These are phyloP conservation scores for Penicillium cataractarum DNA, from an alignment of 495 filamentous ascomycete species.

Conservation along the genomic window DNA sequence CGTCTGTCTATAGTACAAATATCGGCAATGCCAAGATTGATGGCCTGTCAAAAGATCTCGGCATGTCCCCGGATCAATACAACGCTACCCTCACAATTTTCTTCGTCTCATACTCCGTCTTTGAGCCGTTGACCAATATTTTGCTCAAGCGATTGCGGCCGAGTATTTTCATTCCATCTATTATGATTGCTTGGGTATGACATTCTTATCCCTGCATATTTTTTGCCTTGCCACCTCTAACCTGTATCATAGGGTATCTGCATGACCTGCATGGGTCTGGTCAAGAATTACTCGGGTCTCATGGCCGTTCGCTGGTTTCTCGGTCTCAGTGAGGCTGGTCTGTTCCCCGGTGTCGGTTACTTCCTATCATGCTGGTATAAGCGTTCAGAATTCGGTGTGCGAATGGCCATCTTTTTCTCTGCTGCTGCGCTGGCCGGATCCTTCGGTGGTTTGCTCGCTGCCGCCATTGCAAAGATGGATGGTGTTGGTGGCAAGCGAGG, in stretches of 20 bases:
- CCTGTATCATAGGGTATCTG: conserved; percentile 63
- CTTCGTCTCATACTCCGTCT: conserved; percentile 87
- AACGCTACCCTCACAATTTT: conserved; percentile 82
- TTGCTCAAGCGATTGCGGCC: conserved; percentile 76
- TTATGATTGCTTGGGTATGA: conserved; percentile 60
- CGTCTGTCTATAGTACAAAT: conserved; percentile 55
- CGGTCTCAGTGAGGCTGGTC: conserved; percentile 79
- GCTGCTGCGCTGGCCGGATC: conserved; percentile 83
- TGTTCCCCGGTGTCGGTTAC: conserved; percentile 87
- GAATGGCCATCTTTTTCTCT: conserved; percentile 87
- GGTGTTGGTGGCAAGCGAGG: conserved; percentile 66
- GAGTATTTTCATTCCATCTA: conserved; percentile 68
- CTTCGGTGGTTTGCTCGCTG: conserved; percentile 65
- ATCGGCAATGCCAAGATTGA: conserved; percentile 90
- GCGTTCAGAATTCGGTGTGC: conserved; percentile 75
- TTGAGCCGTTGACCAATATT: conserved; percentile 87
- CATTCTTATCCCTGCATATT: neutral
- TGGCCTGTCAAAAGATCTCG: conserved; percentile 65
- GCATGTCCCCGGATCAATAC: conserved; percentile 70
- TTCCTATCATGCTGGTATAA: conserved; percentile 90
- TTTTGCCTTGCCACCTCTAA: neutral
- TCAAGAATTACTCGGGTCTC: conserved; percentile 75
- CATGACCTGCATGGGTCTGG: conserved; percentile 85
- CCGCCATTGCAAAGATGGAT: conserved; percentile 62
- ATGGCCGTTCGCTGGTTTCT: conserved; percentile 87